A percentile compares a stretch with the other conserved stretches of the same genome.
Evolutionary conservation across 2,329 filamentous ascomycete species (phyloP).

Genomic region (Teratosphaeria gauchensis): DNA sequence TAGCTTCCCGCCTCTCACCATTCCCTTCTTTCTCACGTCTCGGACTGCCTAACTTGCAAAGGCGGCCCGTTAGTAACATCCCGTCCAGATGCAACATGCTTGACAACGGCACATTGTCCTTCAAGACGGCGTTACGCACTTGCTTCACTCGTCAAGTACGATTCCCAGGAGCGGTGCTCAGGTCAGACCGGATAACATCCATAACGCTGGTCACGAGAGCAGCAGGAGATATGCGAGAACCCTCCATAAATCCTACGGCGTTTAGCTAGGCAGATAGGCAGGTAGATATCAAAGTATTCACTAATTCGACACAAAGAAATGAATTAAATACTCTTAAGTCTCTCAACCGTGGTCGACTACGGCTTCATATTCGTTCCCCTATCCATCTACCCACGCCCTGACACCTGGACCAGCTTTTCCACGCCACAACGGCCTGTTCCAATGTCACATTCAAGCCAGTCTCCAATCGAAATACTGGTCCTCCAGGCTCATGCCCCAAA

Average conservation of each 20-base stretch:
- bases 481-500: slow-evolving; percentile 14
- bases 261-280: too few species aligned
- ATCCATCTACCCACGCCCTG: slow-evolving; percentile 22
- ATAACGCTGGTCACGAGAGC: background rate
- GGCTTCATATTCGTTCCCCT: slow-evolving; percentile 18
- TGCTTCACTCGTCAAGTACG: background rate
- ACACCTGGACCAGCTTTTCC: slow-evolving; percentile 16
- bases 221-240: too few species aligned
- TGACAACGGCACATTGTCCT: background rate
- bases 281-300: too few species aligned
- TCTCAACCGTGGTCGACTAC: background rate
- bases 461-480: slow-evolving; percentile 21
- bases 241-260: too few species aligned
- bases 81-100: too few species aligned
- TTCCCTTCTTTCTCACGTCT: background rate
- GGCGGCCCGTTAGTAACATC: too few species aligned
- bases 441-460: slow-evolving; percentile 20
- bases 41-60: background rate
- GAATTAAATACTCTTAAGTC: too few species aligned
- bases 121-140: too few species aligned
- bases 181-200: background rate
- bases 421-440: slow-evolving; percentile 14
- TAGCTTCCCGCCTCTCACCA: background rate
- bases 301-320: too few species aligned
- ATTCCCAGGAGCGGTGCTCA: background rate